Base-by-base conservation (phyloP, 345 rosid genomes). In the Salix viminalis region DNA sequence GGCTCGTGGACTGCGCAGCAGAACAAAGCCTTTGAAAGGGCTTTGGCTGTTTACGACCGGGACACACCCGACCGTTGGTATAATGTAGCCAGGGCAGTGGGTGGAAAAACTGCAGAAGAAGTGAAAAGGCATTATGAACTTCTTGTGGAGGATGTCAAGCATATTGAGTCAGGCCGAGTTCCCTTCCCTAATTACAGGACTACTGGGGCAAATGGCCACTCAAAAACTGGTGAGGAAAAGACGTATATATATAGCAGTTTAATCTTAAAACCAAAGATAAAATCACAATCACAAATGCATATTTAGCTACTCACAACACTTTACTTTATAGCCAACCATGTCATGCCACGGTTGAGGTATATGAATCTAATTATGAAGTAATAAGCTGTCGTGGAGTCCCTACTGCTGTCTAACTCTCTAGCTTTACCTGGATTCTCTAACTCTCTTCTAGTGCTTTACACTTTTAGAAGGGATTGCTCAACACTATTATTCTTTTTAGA, bases 1-100 rank as follows among this genome's bases (percentile, higher is more conserved):
- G 82, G 82, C 42, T 88, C 89, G 6, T 96, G 99, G 98, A 91
- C 94, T 18, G 87, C 85, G 0, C 84, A 93, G 90, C 91, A 96
- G 83, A 91, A 96, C 97, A 93, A 96, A 82, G 96, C 91, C 73
- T 96, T 96, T 39, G 99, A 96, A 84, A 87, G 79, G 84, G 99
- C 98, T 2, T 87, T 96, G 83, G 99, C 98, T 9, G 89, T 87
- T 73, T 93, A 86, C 32, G 99, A 96, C 86, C 85, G 83, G 85
- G 99, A 96, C 80, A 93, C 99, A 10, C 99, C 98, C 1, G 98
- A 93, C 87, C 96, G 99, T 66, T 96, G 99, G 99, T 62, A 82
- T 79, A 96, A 96, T 86, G 91, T 96, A 65, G 98, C 99, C 79
- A 90, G 71, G 83, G 97, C 96, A 0, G 99, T 96, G 58, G 97